Base-by-base conservation (phyloP, 176 grass and related monocot species). In the Leersia perrieri region DNA sequence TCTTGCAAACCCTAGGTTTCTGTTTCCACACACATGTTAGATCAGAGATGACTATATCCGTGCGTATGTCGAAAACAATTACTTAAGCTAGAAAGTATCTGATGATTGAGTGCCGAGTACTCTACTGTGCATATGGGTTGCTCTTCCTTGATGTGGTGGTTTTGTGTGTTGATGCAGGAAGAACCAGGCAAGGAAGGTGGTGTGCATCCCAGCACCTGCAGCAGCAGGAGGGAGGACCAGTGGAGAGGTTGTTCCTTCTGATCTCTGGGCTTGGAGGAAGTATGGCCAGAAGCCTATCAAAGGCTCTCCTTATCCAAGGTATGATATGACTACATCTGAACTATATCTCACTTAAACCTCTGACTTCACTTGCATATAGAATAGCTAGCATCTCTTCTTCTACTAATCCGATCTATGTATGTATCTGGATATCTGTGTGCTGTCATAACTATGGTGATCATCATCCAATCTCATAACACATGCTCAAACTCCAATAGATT, bases 251-350 rank as follows among this genome's bases (percentile, higher is more conserved):
- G 90, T 99, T 69, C 96, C 93, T 55, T 95, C 88, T 38, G 96
- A 95, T 87, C 96, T 99, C 33, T 99, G 97, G 97, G 97, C 97
- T 84, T 99, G 97, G 97, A 99, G 97, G 87, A 99, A 99, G 83
- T 99, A 99, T 82, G 97, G 97, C 64, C 97, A 99, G 74, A 99
- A 99, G 70, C 97, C 97, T 55, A 99, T 99, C 82, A 99, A 99
- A 79, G 97, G 97, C 63, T 99, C 97, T 39, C 97, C 97, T 22
- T 93, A 96, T 77, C 97, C 97, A 87, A 95, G 97, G 96, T 95
- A 79, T 68, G 51, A 85, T 85, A 33, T 33, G 11, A 32, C 28
- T 35, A 28, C 36, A 72, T 36, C 53, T 58, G n/a, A 58, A 58
- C 53, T 58, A 25, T 58, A 9, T 25, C 23, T 33, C 51, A 60